Conservation (phyloP, 345 rosid species). For the Limnanthes douglasii region DNA sequence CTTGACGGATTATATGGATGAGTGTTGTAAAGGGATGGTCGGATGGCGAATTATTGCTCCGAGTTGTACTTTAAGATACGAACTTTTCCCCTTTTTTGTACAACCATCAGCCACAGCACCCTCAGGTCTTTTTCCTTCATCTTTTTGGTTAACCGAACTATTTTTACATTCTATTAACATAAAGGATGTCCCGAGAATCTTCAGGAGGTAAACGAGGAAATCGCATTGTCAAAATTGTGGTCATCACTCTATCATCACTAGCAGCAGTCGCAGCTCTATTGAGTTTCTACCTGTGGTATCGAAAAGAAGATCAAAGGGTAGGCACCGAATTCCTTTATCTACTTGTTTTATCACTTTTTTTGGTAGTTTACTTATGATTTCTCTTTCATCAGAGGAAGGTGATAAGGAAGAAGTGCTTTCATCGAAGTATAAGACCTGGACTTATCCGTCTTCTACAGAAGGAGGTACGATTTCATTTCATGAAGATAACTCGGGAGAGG, state of each 20-base stretch:
- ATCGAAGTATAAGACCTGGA: slow-evolving; percentile 2
- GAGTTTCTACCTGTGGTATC: slow-evolving; percentile 15
- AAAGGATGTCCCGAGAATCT: too few species aligned
- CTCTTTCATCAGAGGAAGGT: slow-evolving; percentile 6
- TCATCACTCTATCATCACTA: slow-evolving; percentile 7
- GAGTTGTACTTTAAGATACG: slow-evolving; percentile 19
- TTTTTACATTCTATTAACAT: neutral
- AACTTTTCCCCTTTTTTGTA: slow-evolving; percentile 4
- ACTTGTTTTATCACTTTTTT: neutral
- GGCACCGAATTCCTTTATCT: neutral
- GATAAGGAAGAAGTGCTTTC: slow-evolving; percentile 14
- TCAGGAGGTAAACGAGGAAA: too few species aligned
- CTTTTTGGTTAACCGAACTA: neutral
- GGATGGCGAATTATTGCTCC: slow-evolving; percentile 20
- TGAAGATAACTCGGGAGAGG: slow-evolving; percentile 12
- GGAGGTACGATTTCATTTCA: slow-evolving; percentile 3
- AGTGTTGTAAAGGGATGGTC: slow-evolving; percentile 9
- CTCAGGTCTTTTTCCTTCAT: neutral
- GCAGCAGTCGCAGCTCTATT: slow-evolving; percentile 8
- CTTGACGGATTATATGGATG: neutral
- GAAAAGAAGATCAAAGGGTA: slow-evolving; percentile 24
- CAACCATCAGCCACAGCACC: neutral
- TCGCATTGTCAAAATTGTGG: slow-evolving; percentile 9
- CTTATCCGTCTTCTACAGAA: neutral
- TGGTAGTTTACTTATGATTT: neutral